Evolutionary conservation across 2,329 filamentous ascomycete genomes (phyloP), one percentile per base, ranked within the genome.

Genomic region (Hymenoscyphus repandus): DNA sequence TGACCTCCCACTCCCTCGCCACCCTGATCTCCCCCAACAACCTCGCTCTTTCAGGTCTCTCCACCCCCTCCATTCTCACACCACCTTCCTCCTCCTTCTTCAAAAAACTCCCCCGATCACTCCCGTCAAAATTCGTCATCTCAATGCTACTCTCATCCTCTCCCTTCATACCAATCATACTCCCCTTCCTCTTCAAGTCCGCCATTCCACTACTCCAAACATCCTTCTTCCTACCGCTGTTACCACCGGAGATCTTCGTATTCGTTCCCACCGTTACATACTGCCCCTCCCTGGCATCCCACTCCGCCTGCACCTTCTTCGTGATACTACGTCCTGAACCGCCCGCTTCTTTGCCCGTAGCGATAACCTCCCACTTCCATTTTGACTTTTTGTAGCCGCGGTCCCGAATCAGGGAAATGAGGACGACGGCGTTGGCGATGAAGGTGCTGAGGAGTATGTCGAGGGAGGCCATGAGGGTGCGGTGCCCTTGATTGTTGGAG

Each of bases 341-440:
- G 18, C 32, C 31, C 9, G 20, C 33, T 27, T 46, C 33, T 13
- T 13, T 22, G 32, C 42, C 6, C 22, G 76, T 71, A 22, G 74
- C 68, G 11, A 74, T 73, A 52, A 79, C 76, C 41, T 83, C 27
- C 48, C 41, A 50, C 18, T 44, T 45, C 45, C 34, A 96, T 65
- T 90, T 95, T 46, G 78, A 76, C 69, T 93, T 95, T 74, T 97
- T 97, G 47, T 90, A 74, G 22, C 92, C 93, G 46, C 88, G 82
- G 65, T 96, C 92, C 12, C 91, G 82, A 30, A 96, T 82, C 60
- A 97, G 96, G 0, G 90, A 95, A 12, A 90, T 90, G 9, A 97
- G 80, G 0, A 96, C 88, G 17, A 96, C 77, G 6, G 86, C 83
- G 65, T 97, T 99, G n/a, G 92, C 88, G 1, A 92, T 86, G 1